Evolutionary conservation across 2,329 filamentous ascomycete species (phyloP).

Genomic region (Aspergillus tanneri): DNA sequence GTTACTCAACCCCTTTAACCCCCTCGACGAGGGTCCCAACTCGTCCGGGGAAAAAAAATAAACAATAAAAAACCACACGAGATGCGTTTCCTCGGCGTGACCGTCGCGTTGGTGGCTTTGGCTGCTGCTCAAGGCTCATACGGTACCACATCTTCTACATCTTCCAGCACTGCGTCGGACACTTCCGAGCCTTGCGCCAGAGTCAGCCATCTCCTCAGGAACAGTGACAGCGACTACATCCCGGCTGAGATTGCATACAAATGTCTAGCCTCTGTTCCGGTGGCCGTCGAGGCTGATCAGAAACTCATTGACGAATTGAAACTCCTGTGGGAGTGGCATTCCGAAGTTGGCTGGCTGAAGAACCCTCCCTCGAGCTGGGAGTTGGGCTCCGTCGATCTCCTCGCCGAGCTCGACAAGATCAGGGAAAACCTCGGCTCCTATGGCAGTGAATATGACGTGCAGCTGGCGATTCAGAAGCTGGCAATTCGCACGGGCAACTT

Average conservation of each 20-base stretch:
- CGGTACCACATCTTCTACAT: not conserved
- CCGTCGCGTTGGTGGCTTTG: conserved; percentile 6
- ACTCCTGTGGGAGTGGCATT: conserved; percentile 24
- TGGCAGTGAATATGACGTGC: conserved; percentile 14
- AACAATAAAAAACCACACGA: not conserved
- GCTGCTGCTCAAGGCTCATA: conserved; percentile 4
- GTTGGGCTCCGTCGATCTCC: conserved; percentile 8
- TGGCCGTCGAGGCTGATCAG: conserved; percentile 21
- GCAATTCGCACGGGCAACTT: conserved; percentile 11
- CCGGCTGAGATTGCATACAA: conserved; percentile 21
- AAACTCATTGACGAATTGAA: conserved; percentile 22
- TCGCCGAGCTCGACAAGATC: conserved; percentile 14
- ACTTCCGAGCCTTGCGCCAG: conserved; percentile 5
- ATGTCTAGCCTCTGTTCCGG: conserved; percentile 23
- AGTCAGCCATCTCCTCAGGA: conserved; percentile 8
- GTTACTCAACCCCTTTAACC: too few species aligned
- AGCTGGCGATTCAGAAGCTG: conserved; percentile 9
- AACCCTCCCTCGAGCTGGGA: conserved; percentile 12
- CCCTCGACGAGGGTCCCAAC: too few species aligned
- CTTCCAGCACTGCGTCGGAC: not conserved
- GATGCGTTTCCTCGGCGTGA: conserved; percentile 6
- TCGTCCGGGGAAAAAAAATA: too few species aligned
- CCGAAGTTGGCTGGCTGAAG: conserved; percentile 24
- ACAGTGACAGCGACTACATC: not conserved
- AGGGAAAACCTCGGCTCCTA: conserved; percentile 8